Evolutionary conservation across 371 early-diverging fungal species (phyloP), one percentile per base, ranked within the genome.

Genomic region (Mortierella sp.): DNA sequence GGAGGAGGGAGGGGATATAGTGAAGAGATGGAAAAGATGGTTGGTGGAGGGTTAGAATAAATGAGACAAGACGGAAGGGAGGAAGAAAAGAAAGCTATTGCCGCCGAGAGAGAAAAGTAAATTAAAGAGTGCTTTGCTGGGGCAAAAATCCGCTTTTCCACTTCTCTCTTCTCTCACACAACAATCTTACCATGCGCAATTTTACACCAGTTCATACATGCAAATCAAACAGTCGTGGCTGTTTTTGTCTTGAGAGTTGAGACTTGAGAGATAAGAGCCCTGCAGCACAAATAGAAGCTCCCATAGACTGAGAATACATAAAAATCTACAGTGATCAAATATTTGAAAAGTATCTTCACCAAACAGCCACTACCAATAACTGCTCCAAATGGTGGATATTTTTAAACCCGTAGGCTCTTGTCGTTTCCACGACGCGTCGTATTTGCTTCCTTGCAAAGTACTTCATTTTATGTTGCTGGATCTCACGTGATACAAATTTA

Each of bases 261-360:
- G n/a, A n/a, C n/a, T n/a, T n/a, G n/a, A n/a, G n/a, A n/a, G 29
- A 53, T 12, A 28, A 53, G 53, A 53, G 53, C 53, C 29, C 29
- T 26, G 53, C 53, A 12, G 23, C 53, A 53, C 53, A 53, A 53
- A 53, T 53, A 28, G 53, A 53, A 47, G 47, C n/a, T n/a, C n/a
- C n/a, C n/a, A n/a, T n/a, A n/a, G n/a, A n/a, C n/a, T n/a, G n/a
- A n/a, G n/a, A n/a, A n/a, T n/a, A n/a, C n/a, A n/a, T n/a, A n/a
- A n/a, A n/a, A n/a, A n/a, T n/a, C n/a, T n/a, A n/a, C n/a, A n/a
- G n/a, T n/a, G n/a, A n/a, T n/a, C n/a, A n/a, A n/a, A n/a, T n/a
- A n/a, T 29, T 34, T 35, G 49, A 32, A 54, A 22, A 34, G n/a
- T n/a, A n/a, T n/a, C n/a, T n/a, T n/a, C n/a, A n/a, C n/a, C n/a